phyloP scores from a whole-genome alignment of 345 rosid species.

The Salix dunnii region DNA sequence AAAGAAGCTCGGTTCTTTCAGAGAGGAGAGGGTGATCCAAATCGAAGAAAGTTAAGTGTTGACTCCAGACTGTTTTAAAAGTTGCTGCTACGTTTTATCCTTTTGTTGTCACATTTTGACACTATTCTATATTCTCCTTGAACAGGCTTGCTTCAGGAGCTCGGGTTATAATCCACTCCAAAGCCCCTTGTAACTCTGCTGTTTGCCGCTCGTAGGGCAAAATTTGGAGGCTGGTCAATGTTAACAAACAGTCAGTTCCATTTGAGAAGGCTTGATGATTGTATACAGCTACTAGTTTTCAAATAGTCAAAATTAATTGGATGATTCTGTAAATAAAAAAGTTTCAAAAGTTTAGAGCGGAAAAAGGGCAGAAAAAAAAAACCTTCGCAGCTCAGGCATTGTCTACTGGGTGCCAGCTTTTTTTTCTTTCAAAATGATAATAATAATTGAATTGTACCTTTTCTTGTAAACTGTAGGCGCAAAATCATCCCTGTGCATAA shows the following conservation, averaged over 20 bases:
- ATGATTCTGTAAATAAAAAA: slow-evolving; percentile 34
- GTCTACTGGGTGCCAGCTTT: slow-evolving; percentile 17
- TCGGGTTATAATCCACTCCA: slow-evolving; percentile 83
- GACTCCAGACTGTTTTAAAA: slow-evolving; percentile 8
- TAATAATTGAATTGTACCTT: neutral
- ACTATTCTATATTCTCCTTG: slow-evolving; percentile 2
- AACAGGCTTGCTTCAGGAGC: slow-evolving; percentile 99
- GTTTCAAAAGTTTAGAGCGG: neutral
- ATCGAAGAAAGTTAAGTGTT: slow-evolving; percentile 87
- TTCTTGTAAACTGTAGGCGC: slow-evolving; percentile 6
- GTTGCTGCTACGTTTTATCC: neutral
- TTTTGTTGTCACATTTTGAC: neutral
- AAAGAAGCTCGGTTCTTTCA: slow-evolving; percentile 51
- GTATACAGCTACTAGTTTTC: slow-evolving; percentile 7
- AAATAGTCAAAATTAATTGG: slow-evolving; percentile 10
- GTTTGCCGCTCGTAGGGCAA: slow-evolving; percentile 31
- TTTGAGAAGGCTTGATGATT: slow-evolving; percentile 5
- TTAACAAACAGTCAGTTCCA: neutral
- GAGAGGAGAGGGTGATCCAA: slow-evolving; percentile 68
- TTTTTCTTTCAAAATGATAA: too few relatives aligned
- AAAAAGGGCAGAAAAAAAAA: slow-evolving; percentile 3
- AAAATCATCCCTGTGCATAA: neutral
- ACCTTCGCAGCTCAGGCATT: neutral
- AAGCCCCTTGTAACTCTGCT: slow-evolving; percentile 37
- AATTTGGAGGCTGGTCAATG: neutral